Conservation (phyloP, 208 protist species). For the Leishmania gerbilli region DNA sequence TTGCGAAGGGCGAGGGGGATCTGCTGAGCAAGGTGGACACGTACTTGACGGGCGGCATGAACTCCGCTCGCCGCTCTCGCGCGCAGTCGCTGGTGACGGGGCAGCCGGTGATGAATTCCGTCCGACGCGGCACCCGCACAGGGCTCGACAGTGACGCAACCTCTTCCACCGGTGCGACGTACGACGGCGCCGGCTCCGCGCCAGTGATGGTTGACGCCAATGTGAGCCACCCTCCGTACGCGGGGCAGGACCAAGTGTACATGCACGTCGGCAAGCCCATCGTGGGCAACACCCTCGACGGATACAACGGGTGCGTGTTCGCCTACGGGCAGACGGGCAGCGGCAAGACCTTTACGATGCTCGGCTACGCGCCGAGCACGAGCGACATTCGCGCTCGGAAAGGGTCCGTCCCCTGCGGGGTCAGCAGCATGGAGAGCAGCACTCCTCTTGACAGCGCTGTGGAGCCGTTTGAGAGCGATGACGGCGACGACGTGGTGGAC, state of each 20-base stretch:
- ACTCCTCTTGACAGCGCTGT: neutral
- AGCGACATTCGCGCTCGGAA: conserved; percentile 26
- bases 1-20: conserved; percentile 27
- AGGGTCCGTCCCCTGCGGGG: neutral
- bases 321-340: conserved; percentile 91
- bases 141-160: neutral
- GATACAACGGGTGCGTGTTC: conserved; percentile 90
- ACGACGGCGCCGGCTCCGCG: conserved; percentile 47
- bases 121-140: conserved; percentile 14
- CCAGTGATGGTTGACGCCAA: conserved; percentile 48
- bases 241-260: conserved; percentile 75
- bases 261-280: conserved; percentile 70
- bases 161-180: neutral
- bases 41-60: conserved; percentile 52
- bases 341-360: conserved; percentile 95
- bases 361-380: conserved; percentile 68
- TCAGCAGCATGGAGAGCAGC: neutral
- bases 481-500: conserved; percentile 45
- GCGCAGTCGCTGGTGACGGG: conserved; percentile 29
- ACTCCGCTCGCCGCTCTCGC: conserved; percentile 35
- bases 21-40: conserved; percentile 46
- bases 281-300: conserved; percentile 78
- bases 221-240: conserved; percentile 75
- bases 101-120: conserved; percentile 6
- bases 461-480: conserved; percentile 25